Conservation (phyloP, 2,329 filamentous ascomycete species). For the Pseudogymnoascus sp. region DNA sequence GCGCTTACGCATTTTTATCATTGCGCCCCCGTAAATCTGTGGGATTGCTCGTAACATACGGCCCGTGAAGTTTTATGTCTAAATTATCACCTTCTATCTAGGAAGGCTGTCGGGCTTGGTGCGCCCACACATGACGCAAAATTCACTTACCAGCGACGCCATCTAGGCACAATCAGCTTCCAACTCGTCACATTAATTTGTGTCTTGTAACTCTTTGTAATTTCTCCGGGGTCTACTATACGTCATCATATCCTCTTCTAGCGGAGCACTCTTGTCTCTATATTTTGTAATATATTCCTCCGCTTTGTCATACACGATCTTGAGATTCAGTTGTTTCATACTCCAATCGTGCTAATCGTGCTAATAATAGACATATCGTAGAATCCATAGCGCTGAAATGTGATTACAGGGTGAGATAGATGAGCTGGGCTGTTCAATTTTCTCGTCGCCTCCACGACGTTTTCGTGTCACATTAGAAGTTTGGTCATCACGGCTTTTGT, state of each 20-base stretch:
- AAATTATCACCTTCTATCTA: neutral
- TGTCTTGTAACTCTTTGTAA: neutral
- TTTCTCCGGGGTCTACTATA: neutral
- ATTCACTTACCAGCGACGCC: neutral
- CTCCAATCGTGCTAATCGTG: neutral
- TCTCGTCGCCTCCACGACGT: neutral
- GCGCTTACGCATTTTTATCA: neutral
- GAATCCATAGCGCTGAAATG: neutral
- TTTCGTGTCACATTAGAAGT: neutral
- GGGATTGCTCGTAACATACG: neutral
- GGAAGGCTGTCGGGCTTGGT: neutral
- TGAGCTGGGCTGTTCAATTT: neutral
- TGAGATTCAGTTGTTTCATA: neutral
- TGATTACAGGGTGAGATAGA: neutral
- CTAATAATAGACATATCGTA: neutral
- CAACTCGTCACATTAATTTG: neutral
- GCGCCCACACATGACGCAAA: neutral
- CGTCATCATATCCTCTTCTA: neutral
- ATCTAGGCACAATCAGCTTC: neutral
- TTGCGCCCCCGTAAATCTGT: neutral
- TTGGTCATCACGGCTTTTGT: neutral
- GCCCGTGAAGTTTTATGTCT: neutral
- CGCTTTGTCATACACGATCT: neutral
- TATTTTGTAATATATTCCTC: neutral
- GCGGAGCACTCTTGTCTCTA: neutral